Percentiles rank a stretch among this genome's conserved stretches.
These are phyloP conservation scores for Phyllosticta citribraziliensis DNA, from an alignment of 2,329 filamentous ascomycete species.

Conservation along the genomic window DNA sequence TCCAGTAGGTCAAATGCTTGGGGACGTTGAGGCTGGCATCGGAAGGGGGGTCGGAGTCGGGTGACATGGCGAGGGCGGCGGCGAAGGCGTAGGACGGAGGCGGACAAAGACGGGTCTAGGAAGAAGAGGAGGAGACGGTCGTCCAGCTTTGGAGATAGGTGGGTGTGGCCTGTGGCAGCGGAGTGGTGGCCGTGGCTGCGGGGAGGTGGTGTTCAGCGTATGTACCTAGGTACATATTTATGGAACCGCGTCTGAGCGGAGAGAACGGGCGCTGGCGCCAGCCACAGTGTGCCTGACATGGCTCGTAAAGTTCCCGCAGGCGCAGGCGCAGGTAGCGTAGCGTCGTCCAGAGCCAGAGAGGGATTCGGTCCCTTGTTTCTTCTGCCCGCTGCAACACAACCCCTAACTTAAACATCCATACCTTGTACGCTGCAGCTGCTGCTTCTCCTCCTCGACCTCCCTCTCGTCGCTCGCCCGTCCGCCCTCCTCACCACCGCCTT, in stretches of 20 bases:
- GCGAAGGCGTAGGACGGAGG: not conserved
- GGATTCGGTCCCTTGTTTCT: not conserved
- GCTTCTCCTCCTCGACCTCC: not conserved
- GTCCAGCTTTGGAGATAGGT: not conserved
- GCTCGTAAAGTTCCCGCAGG: not conserved
- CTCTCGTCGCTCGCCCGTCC: not conserved
- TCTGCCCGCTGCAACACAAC: not conserved
- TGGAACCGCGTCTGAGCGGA: not conserved
- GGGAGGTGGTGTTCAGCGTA: not conserved
- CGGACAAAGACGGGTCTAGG: not conserved
- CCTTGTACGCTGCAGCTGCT: not conserved
- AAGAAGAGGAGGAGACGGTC: not conserved
- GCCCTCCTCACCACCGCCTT: not conserved
- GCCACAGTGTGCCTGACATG: not conserved
- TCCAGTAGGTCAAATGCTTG: constrained; percentile 80
- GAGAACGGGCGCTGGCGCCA: not conserved
- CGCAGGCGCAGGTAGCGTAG: not conserved
- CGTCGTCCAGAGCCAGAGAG: not conserved
- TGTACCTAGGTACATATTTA: no score
- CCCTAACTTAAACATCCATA: not conserved
- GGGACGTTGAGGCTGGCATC: constrained; percentile 23
- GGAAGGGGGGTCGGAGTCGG: constrained; percentile 2
- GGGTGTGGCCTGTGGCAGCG: not conserved
- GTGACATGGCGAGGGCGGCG: constrained; percentile 7
- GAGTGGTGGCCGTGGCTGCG: not conserved